Conservation (phyloP, 169 alveolate genomes). For the Eimeria brunetti region DNA sequence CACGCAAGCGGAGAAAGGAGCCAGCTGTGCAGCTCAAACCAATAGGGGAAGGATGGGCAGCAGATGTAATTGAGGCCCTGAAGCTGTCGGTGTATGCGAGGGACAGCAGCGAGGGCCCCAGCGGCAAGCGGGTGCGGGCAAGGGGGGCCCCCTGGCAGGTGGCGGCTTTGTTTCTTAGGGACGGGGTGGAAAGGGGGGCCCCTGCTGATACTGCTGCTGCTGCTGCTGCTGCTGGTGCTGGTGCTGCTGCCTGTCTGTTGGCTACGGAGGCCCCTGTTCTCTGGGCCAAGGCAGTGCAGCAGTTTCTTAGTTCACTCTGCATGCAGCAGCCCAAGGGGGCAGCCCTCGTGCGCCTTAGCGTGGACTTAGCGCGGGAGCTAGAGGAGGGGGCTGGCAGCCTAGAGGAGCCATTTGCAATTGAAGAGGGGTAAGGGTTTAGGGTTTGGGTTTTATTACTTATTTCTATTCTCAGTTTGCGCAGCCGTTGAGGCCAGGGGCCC, state of each 20-base stretch:
- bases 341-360: slow-evolving; percentile 6
- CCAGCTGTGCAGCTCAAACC: background rate
- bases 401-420: slow-evolving; percentile 14
- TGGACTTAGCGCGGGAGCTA: slow-evolving; percentile 40
- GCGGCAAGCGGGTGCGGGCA: slow-evolving; percentile 53
- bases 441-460: background rate
- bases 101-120: slow-evolving; percentile 36
- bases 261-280: slow-evolving; percentile 22
- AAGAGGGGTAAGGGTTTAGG: slow-evolving; percentile 38
- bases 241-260: background rate
- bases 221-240: background rate
- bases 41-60: slow-evolving; percentile 21
- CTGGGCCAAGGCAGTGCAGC: slow-evolving; percentile 54
- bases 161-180: slow-evolving; percentile 31
- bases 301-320: slow-evolving; percentile 23
- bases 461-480: background rate
- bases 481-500: background rate
- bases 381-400: slow-evolving; percentile 45
- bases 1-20: slow-evolving; percentile 11
- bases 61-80: slow-evolving; percentile 56
- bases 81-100: slow-evolving; percentile 41
- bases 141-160: slow-evolving; percentile 49
- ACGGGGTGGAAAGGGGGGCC: background rate
- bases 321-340: slow-evolving; percentile 29
- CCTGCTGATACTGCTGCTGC: background rate